Conservation (phyloP, 352 stramenopile species). For the Globisporangium ultimum region DNA sequence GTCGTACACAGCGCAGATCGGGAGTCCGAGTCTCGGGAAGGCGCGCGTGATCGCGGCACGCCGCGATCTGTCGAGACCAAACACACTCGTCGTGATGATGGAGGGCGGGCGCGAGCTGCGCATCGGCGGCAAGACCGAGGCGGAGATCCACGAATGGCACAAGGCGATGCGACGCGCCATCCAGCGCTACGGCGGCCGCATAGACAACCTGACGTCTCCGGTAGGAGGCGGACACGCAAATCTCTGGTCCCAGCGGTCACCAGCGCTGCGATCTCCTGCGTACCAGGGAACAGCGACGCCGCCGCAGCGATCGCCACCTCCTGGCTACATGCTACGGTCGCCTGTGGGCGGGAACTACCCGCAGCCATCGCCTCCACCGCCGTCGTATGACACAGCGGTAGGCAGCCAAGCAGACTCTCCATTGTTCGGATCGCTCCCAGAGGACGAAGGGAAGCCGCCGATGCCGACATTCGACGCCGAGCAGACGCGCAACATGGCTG, state of each 20-base stretch:
- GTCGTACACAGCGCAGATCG: conserved; percentile 61
- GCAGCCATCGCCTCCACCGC: conserved; percentile 1
- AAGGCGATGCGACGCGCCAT: conserved; percentile 48
- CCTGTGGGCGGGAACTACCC: neutral
- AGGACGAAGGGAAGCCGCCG: neutral
- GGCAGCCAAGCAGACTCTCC: conserved; percentile 9
- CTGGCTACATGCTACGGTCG: neutral
- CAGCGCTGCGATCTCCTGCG: neutral
- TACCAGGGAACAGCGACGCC: neutral
- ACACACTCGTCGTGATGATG: conserved; percentile 61
- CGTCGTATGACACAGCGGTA: neutral
- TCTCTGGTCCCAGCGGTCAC: neutral
- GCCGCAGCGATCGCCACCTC: neutral
- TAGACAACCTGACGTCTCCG: conserved; percentile 1
- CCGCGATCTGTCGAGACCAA: conserved; percentile 51
- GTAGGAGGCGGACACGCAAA: neutral
- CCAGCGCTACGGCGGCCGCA: conserved; percentile 29
- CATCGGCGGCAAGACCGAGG: conserved; percentile 56
- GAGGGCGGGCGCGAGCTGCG: conserved; percentile 63
- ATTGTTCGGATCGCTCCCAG: conserved; percentile 11
- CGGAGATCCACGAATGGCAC: conserved; percentile 73
- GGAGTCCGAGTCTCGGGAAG: conserved; percentile 37
- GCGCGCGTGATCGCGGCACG: conserved; percentile 53
- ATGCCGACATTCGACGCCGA: conserved; percentile 7
- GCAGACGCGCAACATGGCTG: conserved; percentile 14